Base-by-base conservation (phyloP, 805 yeast genomes). In the Wickerhamomyces alni region DNA sequence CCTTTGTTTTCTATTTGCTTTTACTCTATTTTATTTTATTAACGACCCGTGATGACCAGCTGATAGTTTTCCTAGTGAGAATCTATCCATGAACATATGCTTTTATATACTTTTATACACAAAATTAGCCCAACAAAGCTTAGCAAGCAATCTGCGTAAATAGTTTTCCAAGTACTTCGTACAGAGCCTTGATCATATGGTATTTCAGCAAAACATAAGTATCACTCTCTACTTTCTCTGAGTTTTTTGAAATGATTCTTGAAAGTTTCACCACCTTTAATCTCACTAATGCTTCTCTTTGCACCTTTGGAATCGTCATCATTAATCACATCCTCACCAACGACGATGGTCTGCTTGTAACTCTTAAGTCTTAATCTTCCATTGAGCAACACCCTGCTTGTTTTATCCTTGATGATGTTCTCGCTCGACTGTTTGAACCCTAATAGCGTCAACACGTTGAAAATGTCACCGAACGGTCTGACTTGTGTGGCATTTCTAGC, bases 361-460 rank as follows among this genome's bases (percentile, higher is more conserved):
- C 89, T 77, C 51, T 77, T 75, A 22, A 72, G 64, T 45, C 96
- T 72, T 50, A 89, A 64, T 47, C 87, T 66, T 1, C 96, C 96
- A 47, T 75, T 83, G 26, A 83, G 63, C 34, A 88, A 67, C 0
- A 75, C 93, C 17, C 73, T 69, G 21, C 77, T 72, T 0, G 96
- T 78, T 48, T 72, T 72, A 30, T 70, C 74, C 21, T 40, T 42
- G 13, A 75, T 71, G 43, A 83, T 64, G 18, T 88, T 78, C 35
- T 82, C 68, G 50, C 72, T 73, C 6, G 48, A 43, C 36, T 70
- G 62, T 44, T 82, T 80, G 32, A 93, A 69, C 0, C 96, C 97
- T 48, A 91, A 65, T 9, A 85, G 62, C 29, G 72, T 67, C 26
- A 84, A 62, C 35, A 93, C 62, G 42, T 80, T 83, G 12, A 75